Base-by-base conservation (phyloP, 2,329 filamentous ascomycete genomes). In the Penicillium palitans region DNA sequence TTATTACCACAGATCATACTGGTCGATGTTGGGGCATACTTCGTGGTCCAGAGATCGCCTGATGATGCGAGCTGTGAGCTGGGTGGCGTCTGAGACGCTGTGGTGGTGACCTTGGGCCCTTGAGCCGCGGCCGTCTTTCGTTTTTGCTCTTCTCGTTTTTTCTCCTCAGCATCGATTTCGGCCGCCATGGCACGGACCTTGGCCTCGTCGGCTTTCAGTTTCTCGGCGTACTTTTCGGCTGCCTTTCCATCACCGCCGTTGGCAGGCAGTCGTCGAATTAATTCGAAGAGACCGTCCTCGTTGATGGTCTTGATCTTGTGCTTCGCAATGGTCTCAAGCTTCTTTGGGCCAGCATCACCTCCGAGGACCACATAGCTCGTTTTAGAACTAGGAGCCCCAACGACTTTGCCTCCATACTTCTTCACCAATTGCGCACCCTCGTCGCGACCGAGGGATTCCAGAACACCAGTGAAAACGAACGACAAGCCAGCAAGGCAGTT, bases 1-100 rank as follows among this genome's bases (percentile, higher is more conserved):
- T 98, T 98, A 78, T 99, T 99, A 63, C 95, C 95, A 73, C 93
- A 98, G 48, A 99, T 96, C 72, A 97, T 93, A 58, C 79, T 89
- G 44, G 96, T 81, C 55, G 89, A 84, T 1, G 89, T 90, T 2
- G 95, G 95, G 0, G 95, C 95, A 75, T 99, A 98, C 69, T 97
- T 98, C 45, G 89, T 90, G 2, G 95, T 99, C 89, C 95, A 96
- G 2, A 99, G 81, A 59, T 85, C 83, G 53, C 86, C 81, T 39
- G 81, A 73, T 54, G 74, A 76, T 0, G 80, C 70, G 24, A 70
- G 63, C 57, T 76, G 73, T 42, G 78, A 80, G 49, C 54, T 58
- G 45, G 69, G 55, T 31, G 79, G 77, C 51, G 78, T 76, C 66
- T 84, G 83, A 52, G 83, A 81, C 9, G 69, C 70, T 44, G 75